Base-by-base conservation (phyloP, 257 asterid species). In the Nicotiana tomentosiformis region DNA sequence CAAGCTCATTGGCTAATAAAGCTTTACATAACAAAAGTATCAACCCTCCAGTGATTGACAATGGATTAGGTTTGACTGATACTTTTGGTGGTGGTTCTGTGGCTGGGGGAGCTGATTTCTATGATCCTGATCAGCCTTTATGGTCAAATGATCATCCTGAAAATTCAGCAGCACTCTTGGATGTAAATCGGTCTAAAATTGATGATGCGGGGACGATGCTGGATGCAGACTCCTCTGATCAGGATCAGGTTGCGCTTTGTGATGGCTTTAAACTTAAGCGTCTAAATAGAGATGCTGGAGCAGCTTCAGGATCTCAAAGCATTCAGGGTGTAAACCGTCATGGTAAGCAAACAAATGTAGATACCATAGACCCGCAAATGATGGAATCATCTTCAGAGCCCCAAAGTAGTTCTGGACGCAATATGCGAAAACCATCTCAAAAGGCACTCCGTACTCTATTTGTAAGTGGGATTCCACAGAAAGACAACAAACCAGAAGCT, bases 61-160 rank as follows among this genome's bases (percentile, higher is more conserved):
- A 88, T 86, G 92, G 93, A 84, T 81, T 84, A 84, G 90, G 90
- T 80, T 81, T 87, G 82, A 91, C 88, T 86, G 92, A 88, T 77
- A 89, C 88, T 87, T 87, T 83, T 66, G 49, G 81, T 53, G 93
- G 90, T 78, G 89, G 88, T 85, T 88, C 96, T 86, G 78, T 85
- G 81, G 88, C 87, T 39, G 97, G 86, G 78, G 91, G 90, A 23
- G 85, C 98, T 70, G 99, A 96, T 87, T 84, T 93, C 58, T 96
- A 96, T 83, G 99, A 96, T 87, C 99, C 99, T 72, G 99, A 96
- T 86, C 99, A 96, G 88, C 99, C 99, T 87, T 83, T 93, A 78
- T 95, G 97, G 98, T 80, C 95, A 78, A 90, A 88, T 89, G 91
- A 87, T 87, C 88, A 88, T 83, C 87, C 92, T 17, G 93, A 89